Evolutionary conservation across 2,329 filamentous ascomycete genomes (phyloP), one percentile per base, ranked within the genome.

Genomic region (Hypoxylon sp.): DNA sequence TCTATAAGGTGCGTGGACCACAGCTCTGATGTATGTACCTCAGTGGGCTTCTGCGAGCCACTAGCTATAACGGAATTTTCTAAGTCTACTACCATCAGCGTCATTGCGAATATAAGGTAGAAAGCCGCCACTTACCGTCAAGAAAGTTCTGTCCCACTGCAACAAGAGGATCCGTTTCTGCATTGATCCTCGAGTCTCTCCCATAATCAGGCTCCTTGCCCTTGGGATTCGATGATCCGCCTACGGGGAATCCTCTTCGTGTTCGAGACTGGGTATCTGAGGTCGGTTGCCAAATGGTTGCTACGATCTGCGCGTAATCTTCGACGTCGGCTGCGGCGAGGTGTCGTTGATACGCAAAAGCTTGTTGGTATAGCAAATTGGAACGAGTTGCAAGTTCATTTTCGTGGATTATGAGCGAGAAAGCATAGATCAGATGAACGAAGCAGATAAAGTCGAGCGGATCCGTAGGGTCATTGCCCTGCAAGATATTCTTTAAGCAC

Each of bases 391-490:
- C 52, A 4, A 81, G 76, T 30, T 82, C 79, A 55, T 81, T 78
- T 70, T 81, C 82, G 59, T 85, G 80, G 4, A 85, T 72, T 13
- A 84, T 78, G 9, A 86, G 69, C 3, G 82, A 85, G 38, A 87
- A 79, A 11, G 84, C 82, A 68, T 86, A 87, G 23, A 84, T 77
- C 19, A 87, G 68, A 60, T 88, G 85, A 32, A 86, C 73, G 65
- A 87, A 83, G 72, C 84, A 87, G 1, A 88, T 72, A 2, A 82
- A 79, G 28, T 84, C 79, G 28, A 84, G 70, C 3, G 85, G 78
- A 0, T 81, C 80, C 2, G 75, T 73, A 0, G 78, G 75, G 5
- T 76, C 74, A n/a, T 72, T 72, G 2, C 81, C 82, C 21, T 79
- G 75, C 0, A 86, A 68, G 3, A 85, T 76, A 10, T 73, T 74